Evolutionary conservation across 2,329 filamentous ascomycete species (phyloP).

Genomic region (Aspergillus sp.): DNA sequence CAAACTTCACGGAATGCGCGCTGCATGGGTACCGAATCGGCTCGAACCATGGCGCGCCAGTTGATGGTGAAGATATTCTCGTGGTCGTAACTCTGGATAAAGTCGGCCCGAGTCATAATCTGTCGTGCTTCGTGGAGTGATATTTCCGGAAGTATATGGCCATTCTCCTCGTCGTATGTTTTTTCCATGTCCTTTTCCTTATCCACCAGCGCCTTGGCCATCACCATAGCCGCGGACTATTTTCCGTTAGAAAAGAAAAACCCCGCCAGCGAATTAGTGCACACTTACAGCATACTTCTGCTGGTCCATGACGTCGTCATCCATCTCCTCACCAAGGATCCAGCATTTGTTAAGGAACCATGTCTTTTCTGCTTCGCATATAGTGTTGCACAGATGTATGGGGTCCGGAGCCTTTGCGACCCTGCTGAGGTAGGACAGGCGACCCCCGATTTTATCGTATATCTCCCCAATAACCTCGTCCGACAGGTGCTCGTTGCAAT

Average conservation of each 20-base stretch:
- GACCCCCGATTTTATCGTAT: slow-evolving; percentile 83
- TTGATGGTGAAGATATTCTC: slow-evolving; percentile 96
- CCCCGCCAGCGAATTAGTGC: background rate
- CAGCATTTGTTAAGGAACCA: slow-evolving; percentile 81
- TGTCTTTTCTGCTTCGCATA: slow-evolving; percentile 69
- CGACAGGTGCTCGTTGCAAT: slow-evolving; percentile 62
- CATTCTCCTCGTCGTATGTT: slow-evolving; percentile 64
- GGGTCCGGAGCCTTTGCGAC: slow-evolving; percentile 87
- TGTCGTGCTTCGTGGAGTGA: slow-evolving; percentile 80
- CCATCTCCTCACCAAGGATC: slow-evolving; percentile 74
- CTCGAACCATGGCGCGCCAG: slow-evolving; percentile 78
- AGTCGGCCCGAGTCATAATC: slow-evolving; percentile 94
- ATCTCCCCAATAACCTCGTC: slow-evolving; percentile 67
- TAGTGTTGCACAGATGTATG: slow-evolving; percentile 71
- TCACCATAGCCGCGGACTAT: slow-evolving; percentile 85
- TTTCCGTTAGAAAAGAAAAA: slow-evolving; percentile 16
- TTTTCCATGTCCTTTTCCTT: slow-evolving; percentile 63
- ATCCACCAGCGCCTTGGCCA: slow-evolving; percentile 88
- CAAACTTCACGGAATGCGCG: slow-evolving; percentile 86
- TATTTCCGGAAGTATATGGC: slow-evolving; percentile 77
- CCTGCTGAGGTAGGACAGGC: slow-evolving; percentile 81
- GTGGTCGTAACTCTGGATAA: slow-evolving; percentile 88
- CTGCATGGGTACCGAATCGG: slow-evolving; percentile 95
- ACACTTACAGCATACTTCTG: slow-evolving; percentile 84
- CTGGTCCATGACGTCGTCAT: slow-evolving; percentile 98